Evolutionary conservation across 768 basidiomycete genomes (phyloP), one percentile per base, ranked within the genome.

Genomic region (Boletus insuetus): DNA sequence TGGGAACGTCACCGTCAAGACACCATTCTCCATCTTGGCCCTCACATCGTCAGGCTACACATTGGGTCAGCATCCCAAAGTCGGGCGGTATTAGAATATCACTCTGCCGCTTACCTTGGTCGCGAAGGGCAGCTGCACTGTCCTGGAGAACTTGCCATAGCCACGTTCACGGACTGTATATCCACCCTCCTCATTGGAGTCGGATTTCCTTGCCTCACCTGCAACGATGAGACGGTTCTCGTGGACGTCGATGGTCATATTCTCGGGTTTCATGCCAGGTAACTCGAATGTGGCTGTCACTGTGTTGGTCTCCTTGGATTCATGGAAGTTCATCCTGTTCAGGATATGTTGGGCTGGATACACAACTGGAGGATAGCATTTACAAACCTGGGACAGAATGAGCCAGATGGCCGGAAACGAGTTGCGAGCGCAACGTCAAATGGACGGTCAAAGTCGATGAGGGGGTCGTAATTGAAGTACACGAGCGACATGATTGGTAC

Each of bases 271-370:
- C 49, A 83, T 64, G 5, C 83, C 82, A 6, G 83, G 83, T 2
- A 82, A 66, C 60, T 84, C 84, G 53, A 85, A 81, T 10, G 76
- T 75, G 8, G 80, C 81, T 4, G 77, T 80, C 34, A 82, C 75
- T 22, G 60, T 54, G 58, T 77, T 76, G n/a, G 64, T 62, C 0
- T 74, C 71, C 16, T 69, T 56, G 45, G 76, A 71, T 61, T 81
- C 79, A 47, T 77, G 69, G 1, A 84, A 48, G 58, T 84, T 75
- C 72, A 82, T 63, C 40, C 75, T 77, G 7, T 20, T 14, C 9
- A 16, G n/a, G 34, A 34, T 6, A 39, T 35, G 34, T 35, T 14
- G 3, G 34, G 34, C 34, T 35, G 12, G 34, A 34, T 14, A 34
- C 6, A 3, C 11, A 34, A 14, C 34, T 11, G 34, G 13, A 34